Evolutionary conservation across 2,329 filamentous ascomycete species (phyloP).

Genomic region (Aspergillus phoenicis): DNA sequence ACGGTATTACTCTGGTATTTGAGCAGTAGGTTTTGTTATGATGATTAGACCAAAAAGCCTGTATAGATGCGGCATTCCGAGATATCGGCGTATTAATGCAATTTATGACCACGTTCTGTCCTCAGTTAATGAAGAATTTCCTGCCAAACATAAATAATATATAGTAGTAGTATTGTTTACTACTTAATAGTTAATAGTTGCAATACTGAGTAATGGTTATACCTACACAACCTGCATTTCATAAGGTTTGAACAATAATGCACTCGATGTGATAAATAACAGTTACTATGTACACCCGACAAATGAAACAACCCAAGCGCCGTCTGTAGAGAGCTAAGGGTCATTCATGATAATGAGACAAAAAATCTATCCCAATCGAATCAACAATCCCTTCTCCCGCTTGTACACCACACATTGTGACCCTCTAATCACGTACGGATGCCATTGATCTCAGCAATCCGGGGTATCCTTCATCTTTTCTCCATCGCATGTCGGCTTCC

Average conservation of each 20-base stretch:
- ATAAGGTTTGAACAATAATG: slow-evolving; percentile 3
- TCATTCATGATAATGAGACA: slow-evolving; percentile 19
- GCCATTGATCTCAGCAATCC: slow-evolving; percentile 17
- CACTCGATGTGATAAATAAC: slow-evolving; percentile 27
- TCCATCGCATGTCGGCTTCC: slow-evolving; percentile 17
- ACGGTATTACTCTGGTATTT: slow-evolving; percentile 56
- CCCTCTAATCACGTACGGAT: neutral
- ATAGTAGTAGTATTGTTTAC: no score
- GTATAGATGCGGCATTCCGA: slow-evolving; percentile 17
- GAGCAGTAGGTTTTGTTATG: slow-evolving; percentile 33
- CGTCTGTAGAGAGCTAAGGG: slow-evolving; percentile 26
- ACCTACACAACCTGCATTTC: no score
- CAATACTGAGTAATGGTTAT: no score
- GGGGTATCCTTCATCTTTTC: slow-evolving; percentile 28
- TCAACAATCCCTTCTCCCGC: slow-evolving; percentile 9
- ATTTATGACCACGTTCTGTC: slow-evolving; percentile 4
- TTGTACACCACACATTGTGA: slow-evolving; percentile 13
- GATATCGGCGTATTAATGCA: neutral
- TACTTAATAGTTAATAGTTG: no score
- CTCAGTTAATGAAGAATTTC: no score
- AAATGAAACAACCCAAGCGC: slow-evolving; percentile 37
- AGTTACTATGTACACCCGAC: slow-evolving; percentile 41
- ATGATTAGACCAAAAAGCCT: slow-evolving; percentile 12
- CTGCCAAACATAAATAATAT: no score
- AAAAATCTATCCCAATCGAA: slow-evolving; percentile 9